Evolutionary conservation across 345 rosid species (phyloP).

Genomic region (Linum usitatissimum): DNA sequence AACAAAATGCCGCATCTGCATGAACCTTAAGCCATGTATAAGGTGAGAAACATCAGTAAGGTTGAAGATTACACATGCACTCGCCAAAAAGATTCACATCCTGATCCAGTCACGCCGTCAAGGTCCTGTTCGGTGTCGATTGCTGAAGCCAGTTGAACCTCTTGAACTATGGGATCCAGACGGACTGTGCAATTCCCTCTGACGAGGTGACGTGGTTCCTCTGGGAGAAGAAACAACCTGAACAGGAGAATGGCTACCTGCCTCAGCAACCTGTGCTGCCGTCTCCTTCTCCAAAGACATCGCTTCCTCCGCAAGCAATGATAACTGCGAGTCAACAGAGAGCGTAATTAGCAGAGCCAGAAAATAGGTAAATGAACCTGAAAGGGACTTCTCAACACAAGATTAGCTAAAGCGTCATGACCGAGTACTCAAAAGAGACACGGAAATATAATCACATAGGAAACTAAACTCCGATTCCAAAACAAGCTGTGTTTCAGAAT

Average conservation of each 20-base stretch:
- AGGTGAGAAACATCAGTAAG: neutral
- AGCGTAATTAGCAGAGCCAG: neutral
- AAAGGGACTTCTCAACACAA: too few relatives aligned
- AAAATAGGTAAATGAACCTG: neutral
- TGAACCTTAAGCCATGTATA: neutral
- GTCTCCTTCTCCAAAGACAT: conserved; percentile 49
- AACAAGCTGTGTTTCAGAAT: too few relatives aligned
- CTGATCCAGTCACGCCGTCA: neutral
- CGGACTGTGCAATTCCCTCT: neutral
- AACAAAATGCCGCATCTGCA: neutral
- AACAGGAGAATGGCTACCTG: conserved; percentile 29
- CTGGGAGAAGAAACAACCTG: conserved; percentile 22
- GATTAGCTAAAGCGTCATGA: too few relatives aligned
- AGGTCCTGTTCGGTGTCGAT: neutral
- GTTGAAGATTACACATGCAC: neutral
- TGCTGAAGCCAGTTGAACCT: neutral
- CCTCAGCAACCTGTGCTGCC: conserved; percentile 24
- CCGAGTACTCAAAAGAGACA: too few relatives aligned
- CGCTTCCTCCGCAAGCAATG: conserved; percentile 51
- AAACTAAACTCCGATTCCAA: too few relatives aligned
- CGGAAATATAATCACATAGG: too few relatives aligned
- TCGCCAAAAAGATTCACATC: neutral
- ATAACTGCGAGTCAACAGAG: conserved; percentile 29
- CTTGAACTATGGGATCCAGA: neutral
- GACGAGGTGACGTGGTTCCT: neutral